Evolutionary conservation across 352 stramenopile genomes (phyloP), one percentile per base, ranked within the genome.

Genomic region (Saprolegnia diclina): DNA sequence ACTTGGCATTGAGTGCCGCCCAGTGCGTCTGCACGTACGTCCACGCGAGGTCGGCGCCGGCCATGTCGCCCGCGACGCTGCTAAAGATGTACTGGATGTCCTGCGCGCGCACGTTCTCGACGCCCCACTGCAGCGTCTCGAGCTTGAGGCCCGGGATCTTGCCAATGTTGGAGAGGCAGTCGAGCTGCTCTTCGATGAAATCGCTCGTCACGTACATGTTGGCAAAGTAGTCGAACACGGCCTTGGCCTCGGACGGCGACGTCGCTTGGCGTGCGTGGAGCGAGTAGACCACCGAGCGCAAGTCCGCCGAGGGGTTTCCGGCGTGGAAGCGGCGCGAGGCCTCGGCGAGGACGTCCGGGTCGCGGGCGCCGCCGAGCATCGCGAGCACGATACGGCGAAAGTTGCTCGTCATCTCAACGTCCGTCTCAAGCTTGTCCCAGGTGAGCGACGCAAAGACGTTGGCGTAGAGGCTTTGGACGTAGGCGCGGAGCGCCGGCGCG

Each of bases 51-150:
- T 71, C 63, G 1, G 82, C 80, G 37, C 80, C 87, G 24, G 69
- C 71, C 29, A 74, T 73, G 59, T 92, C 83, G 21, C 75, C 71
- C 0, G 83, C 80, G n/a, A 96, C 83, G 53, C 84, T 89, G 44
- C 67, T 75, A 55, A 95, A 93, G 2, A 87, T 65, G 68, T 86
- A 89, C 65, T 90, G 79, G 54, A 90, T 94, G 71, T 96, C 86
- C 74, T 95, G 85, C 42, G 78, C 85, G 22, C 85, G 82, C n/a
- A 96, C 85, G 62, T 53, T 77, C 69, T 79, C 78, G 24, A 90
- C 70, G 9, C 79, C 74, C 79, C 83, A 96, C 46, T 82, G 64
- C 45, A 96, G 79, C 26, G 88, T 80, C 48, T 83, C 75, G 42
- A 71, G 74, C 78, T 93, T 90, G 22, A 88, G 63, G 7, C 80